Evolutionary conservation across 352 stramenopile species (phyloP).

Genomic region (Albugo laibachii): DNA sequence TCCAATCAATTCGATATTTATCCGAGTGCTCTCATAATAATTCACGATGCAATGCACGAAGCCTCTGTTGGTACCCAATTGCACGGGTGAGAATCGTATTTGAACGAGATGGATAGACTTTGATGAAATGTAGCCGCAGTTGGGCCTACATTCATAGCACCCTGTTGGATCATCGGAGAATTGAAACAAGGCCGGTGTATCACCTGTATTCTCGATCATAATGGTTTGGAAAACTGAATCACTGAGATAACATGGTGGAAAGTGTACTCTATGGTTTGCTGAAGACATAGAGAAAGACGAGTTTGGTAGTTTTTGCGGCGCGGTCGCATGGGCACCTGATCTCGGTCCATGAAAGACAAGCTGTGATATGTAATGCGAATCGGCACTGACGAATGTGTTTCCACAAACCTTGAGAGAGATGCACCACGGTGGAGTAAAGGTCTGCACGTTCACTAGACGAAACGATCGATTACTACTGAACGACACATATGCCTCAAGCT

Average conservation of each 20-base stretch:
- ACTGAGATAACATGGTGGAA: conserved; percentile 75
- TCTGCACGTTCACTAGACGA: conserved; percentile 82
- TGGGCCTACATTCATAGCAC: conserved; percentile 54
- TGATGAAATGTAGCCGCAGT: conserved; percentile 36
- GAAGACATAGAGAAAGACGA: background rate
- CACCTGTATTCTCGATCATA: conserved; percentile 66
- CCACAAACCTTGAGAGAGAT: conserved; percentile 47
- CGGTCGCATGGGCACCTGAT: background rate
- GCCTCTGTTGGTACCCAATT: conserved; percentile 35
- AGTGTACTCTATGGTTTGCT: conserved; percentile 27
- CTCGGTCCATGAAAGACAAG: conserved; percentile 23
- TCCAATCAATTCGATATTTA: conserved; percentile 20
- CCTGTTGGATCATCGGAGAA: conserved; percentile 39
- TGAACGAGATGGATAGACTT: conserved; percentile 71
- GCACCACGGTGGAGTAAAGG: conserved; percentile 82
- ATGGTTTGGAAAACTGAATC: conserved; percentile 82
- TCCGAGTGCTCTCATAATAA: conserved; percentile 13
- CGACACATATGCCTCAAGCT: conserved; percentile 74
- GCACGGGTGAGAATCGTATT: conserved; percentile 51
- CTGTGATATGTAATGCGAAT: conserved; percentile 80
- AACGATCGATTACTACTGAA: conserved; percentile 90
- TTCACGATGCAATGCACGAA: conserved; percentile 22
- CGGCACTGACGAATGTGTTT: conserved; percentile 72
- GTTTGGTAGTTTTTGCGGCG: background rate
- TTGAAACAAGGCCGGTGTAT: conserved; percentile 75